Evolutionary conservation across 225 moss, liverwort and hornwort species (phyloP), one percentile per base, ranked within the genome.

Genomic region (Physcomitrellopsis africana): DNA sequence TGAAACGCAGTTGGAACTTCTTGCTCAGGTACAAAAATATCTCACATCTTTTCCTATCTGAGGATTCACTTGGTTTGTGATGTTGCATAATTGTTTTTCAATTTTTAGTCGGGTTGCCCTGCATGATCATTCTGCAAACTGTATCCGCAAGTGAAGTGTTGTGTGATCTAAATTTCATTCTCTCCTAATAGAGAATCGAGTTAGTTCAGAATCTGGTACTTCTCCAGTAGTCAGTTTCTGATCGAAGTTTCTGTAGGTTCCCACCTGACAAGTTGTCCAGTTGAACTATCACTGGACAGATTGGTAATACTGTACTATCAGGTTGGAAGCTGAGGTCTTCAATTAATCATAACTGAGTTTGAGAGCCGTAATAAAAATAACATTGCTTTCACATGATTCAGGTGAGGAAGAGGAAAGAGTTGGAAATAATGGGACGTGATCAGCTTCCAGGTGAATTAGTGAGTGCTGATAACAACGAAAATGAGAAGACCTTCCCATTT

Each of bases 341-440:
- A n/a, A n/a, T 7, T 49, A 3, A 49, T 8, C 55, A 20, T 56
- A 37, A 15, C 55, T n/a, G 17, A n/a, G 32, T 59, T 29, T 19
- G 2, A 16, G 61, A 48, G 61, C 42, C 32, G 18, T 9, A 14
- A 9, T 20, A 14, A 68, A 42, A 69, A 11, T 19, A 18, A 16
- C 37, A 13, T 11, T 64, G 8, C 42, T 18, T 23, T 80, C 3
- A 75, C 71, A 53, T 49, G 27, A 43, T 68, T 57, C 44, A 96
- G 96, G 91, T 90, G 55, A 90, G 93, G 74, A 92, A 77, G 82
- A 89, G 90, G 69, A 90, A 82, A 74, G 92, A 93, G 72, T 73
- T 92, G 83, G 85, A 89, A 77, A 87, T 90, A 65, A 79, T 93
- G 65, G 86, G 86, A 72, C 87, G 87, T 47, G 89, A 89, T 46